Conservation (phyloP, 2,329 filamentous ascomycete genomes). For the Fusarium neocosmosporiellum region DNA sequence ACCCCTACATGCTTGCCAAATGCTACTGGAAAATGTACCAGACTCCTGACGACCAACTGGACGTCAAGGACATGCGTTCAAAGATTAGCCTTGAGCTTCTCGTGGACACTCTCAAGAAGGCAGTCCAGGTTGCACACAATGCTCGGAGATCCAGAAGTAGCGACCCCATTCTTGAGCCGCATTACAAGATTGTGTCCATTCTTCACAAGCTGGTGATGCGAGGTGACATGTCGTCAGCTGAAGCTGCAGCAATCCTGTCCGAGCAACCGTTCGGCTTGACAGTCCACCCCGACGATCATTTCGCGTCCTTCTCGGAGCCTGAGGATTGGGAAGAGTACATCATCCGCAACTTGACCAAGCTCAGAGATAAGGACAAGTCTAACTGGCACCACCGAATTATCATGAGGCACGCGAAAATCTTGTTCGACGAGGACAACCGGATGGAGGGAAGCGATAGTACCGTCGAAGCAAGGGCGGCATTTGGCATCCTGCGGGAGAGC, state of each 20-base stretch:
- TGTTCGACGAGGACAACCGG: slow-evolving; percentile 59
- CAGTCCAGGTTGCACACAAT: slow-evolving; percentile 61
- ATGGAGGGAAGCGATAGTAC: slow-evolving; percentile 57
- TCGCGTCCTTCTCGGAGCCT: slow-evolving; percentile 50
- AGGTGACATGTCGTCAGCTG: slow-evolving; percentile 59
- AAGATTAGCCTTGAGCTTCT: slow-evolving; percentile 52
- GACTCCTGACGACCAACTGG: slow-evolving; percentile 57
- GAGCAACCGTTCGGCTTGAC: slow-evolving; percentile 64
- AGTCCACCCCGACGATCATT: slow-evolving; percentile 49
- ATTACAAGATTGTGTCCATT: slow-evolving; percentile 89
- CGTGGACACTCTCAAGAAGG: slow-evolving; percentile 61
- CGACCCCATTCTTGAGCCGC: slow-evolving; percentile 88
- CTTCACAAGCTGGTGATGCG: slow-evolving; percentile 81
- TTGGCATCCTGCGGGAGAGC: slow-evolving; percentile 76
- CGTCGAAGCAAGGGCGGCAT: slow-evolving; percentile 81
- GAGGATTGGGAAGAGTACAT: slow-evolving; percentile 72
- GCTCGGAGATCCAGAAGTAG: slow-evolving; percentile 67
- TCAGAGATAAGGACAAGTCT: slow-evolving; percentile 83
- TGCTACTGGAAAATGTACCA: slow-evolving; percentile 74
- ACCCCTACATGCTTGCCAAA: slow-evolving; percentile 70
- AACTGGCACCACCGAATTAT: slow-evolving; percentile 97
- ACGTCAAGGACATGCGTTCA: slow-evolving; percentile 53
- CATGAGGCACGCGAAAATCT: slow-evolving; percentile 72
- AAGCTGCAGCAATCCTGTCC: slow-evolving; percentile 64
- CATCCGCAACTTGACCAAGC: slow-evolving; percentile 61